Base-by-base conservation (phyloP, 1,284 basidiomycete genomes). In the Rhodotorula sp. region DNA sequence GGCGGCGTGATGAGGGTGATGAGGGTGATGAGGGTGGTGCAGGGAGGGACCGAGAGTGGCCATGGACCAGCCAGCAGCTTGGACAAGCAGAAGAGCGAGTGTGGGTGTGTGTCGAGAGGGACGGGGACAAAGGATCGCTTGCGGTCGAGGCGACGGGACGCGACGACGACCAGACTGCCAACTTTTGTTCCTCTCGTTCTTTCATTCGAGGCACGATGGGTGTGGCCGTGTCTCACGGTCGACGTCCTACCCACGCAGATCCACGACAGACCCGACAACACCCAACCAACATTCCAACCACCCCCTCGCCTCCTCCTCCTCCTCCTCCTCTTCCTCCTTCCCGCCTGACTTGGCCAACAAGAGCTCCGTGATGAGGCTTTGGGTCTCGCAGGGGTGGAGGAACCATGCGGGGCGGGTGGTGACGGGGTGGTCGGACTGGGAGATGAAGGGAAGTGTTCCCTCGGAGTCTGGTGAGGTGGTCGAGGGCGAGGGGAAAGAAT, bases 351-450 rank as follows among this genome's bases (percentile, higher is more conserved):
- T n/a, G n/a, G n/a, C n/a, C n/a, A n/a, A n/a, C n/a, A n/a, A 56
- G 1, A 93, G 80, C 80, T 92, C 90, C 31, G 81, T 80, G 7
- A 92, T 84, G 1, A 87, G 85, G 37, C 80, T 79, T 10, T 83
- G 83, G 6, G 88, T 89, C 78, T 89, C 87, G 77, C 90, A 93
- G 11, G 90, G 90, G 77, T 93, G 90, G 52, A 93, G 81, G 77
- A 88, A 91, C 90, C 90, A 93, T 65, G 85, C 87, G 18, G 88
- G 87, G 13, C 82, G 86, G 24, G 86, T 87, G 26, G 88, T 81
- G 4, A 84, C 86, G 0, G 90, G 91, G 76, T 92, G 91, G 67
- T 93, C 91, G 24, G 89, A 89, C 75, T 91, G 89, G 8, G 90
- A 90, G 20, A 93, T 80, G 40, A 92, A 79, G 24, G 91, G 89